phyloP scores from a whole-genome alignment of 208 protist species.

The Trypanosomatidae sp. region DNA sequence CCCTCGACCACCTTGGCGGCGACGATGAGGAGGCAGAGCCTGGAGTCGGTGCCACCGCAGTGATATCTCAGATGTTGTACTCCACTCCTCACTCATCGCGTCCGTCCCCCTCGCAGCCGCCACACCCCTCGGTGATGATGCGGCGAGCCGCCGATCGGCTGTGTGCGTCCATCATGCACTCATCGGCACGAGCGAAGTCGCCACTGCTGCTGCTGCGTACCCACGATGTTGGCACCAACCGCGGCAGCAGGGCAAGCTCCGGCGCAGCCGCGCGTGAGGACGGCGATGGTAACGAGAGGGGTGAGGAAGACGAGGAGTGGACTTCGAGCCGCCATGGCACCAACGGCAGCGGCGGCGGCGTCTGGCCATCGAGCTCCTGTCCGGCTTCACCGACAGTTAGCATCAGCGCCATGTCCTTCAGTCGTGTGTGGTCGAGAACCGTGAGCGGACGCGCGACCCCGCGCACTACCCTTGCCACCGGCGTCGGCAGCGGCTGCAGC shows the following conservation, averaged over 20 bases:
- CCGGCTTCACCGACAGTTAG: conserved; percentile 18
- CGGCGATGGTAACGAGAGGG: not conserved
- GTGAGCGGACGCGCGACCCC: conserved; percentile 24
- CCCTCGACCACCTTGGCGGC: conserved; percentile 2
- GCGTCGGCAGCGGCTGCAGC: not conserved
- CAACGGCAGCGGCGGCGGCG: not conserved
- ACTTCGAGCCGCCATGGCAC: not conserved
- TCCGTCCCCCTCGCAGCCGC: conserved; percentile 4
- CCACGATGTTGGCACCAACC: not conserved
- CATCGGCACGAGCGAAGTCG: not conserved
- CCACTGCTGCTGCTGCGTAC: not conserved
- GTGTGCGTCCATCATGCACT: conserved; percentile 5
- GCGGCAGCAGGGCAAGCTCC: not conserved
- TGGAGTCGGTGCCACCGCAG: not conserved
- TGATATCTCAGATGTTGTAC: not conserved
- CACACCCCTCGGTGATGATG: conserved; percentile 18
- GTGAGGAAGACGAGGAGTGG: not conserved
- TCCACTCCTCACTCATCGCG: conserved; percentile 16
- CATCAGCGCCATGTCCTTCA: conserved; percentile 21
- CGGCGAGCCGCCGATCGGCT: conserved; percentile 19
- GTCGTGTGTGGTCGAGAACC: conserved; percentile 13
- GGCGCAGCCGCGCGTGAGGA: not conserved
- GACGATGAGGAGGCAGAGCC: not conserved
- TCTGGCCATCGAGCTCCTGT: not conserved
- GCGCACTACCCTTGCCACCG: not conserved